These are phyloP conservation scores for Aspergillus intermedius DNA, from an alignment of 2,329 filamentous ascomycete species.

Conservation along the genomic window DNA sequence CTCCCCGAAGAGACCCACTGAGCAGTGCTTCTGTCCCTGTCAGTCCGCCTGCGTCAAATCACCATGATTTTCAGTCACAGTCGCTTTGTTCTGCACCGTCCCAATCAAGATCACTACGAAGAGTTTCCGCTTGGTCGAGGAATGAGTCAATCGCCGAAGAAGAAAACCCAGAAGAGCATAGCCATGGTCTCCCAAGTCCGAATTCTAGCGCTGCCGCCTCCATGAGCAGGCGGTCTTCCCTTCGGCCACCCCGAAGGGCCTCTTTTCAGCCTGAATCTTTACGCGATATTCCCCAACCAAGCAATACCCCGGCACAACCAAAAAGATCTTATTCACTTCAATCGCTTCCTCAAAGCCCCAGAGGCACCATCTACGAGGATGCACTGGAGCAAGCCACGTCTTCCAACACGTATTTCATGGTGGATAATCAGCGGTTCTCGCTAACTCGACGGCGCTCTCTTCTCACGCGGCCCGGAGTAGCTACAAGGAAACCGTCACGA, in stretches of 20 bases:
- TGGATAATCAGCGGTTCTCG: slow-evolving; percentile 28
- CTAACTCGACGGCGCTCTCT: slow-evolving; percentile 33
- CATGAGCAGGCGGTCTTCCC: slow-evolving; percentile 13
- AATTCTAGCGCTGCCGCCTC: slow-evolving; percentile 1
- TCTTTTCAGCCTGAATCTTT: slow-evolving; percentile 17
- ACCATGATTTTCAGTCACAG: slow-evolving; percentile 11
- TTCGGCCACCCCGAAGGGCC: slow-evolving; percentile 16
- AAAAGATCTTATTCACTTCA: slow-evolving; percentile 26
- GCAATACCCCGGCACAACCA: slow-evolving; percentile 12
- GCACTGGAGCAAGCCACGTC: slow-evolving; percentile 21
- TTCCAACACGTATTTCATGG: slow-evolving; percentile 28
- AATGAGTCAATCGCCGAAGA: slow-evolving; percentile 6
- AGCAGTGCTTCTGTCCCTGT: slow-evolving; percentile 20
- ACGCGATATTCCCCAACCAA: slow-evolving; percentile 8
- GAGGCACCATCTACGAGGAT: slow-evolving; percentile 18
- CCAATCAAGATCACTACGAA: slow-evolving; percentile 6
- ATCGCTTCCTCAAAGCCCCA: slow-evolving; percentile 18
- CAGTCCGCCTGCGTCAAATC: slow-evolving; percentile 6
- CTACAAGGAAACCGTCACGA: slow-evolving; percentile 28
- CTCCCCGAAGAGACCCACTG: slow-evolving; percentile 31
- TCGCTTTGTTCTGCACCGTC: slow-evolving; percentile 17
- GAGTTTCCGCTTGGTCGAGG: slow-evolving; percentile 2
- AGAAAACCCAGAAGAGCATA: slow-evolving; percentile 4
- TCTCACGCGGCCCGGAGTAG: slow-evolving; percentile 29
- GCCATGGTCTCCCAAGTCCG: neutral